Evolutionary conservation across 352 stramenopile genomes (phyloP).

Genomic region (Phytophthora sp.): DNA sequence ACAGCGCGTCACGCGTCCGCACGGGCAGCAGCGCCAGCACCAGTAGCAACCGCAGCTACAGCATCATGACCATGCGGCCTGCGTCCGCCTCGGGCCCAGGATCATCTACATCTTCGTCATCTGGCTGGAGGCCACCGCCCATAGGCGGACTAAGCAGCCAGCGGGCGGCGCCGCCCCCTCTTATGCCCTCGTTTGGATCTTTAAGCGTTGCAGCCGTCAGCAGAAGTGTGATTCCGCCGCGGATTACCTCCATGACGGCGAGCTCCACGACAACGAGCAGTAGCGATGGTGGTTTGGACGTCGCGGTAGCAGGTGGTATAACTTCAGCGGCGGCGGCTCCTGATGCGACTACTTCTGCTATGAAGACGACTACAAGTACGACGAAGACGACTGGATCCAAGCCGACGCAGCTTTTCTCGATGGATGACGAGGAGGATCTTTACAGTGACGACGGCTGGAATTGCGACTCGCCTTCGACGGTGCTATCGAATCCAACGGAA

Average conservation of each 20-base stretch:
- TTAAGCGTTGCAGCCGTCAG: slow-evolving; percentile 16
- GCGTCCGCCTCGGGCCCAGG: slow-evolving; percentile 20
- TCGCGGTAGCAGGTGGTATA: neutral
- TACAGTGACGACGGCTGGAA: slow-evolving; percentile 80
- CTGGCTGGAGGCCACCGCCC: slow-evolving; percentile 27
- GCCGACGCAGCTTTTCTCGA: slow-evolving; percentile 70
- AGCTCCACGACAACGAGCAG: slow-evolving; percentile 11
- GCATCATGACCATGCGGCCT: slow-evolving; percentile 31
- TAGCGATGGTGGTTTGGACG: neutral
- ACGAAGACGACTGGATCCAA: slow-evolving; percentile 13
- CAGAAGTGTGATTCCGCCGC: slow-evolving; percentile 11
- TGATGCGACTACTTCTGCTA: neutral
- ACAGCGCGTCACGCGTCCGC: slow-evolving; percentile 25
- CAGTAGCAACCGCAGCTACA: slow-evolving; percentile 47
- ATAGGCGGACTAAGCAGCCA: slow-evolving; percentile 34
- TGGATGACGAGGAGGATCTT: slow-evolving; percentile 71
- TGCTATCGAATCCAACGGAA: slow-evolving; percentile 56
- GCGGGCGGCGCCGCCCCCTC: slow-evolving; percentile 10
- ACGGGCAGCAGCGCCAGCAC: slow-evolving; percentile 31
- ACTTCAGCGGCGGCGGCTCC: neutral
- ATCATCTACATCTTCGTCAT: slow-evolving; percentile 23
- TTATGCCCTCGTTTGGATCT: slow-evolving; percentile 13
- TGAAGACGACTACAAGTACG: slow-evolving; percentile 1
- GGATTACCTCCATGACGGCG: no score
- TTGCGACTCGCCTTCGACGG: slow-evolving; percentile 69